Conservation (phyloP, 1,284 basidiomycete species). For the Sporisorium iseilematis-ciliati region DNA sequence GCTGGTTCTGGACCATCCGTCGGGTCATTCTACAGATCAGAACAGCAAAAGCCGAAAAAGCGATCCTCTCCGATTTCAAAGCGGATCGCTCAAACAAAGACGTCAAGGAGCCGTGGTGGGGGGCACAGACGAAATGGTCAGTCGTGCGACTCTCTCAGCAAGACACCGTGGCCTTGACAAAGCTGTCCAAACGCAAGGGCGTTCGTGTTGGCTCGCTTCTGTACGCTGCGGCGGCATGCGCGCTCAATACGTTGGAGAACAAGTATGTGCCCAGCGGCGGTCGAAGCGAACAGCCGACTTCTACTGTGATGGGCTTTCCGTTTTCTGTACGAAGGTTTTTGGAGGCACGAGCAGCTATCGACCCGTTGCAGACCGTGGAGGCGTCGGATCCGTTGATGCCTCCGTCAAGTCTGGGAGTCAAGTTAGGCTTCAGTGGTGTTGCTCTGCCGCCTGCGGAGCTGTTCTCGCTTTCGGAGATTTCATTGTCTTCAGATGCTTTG, state of each 20-base stretch:
- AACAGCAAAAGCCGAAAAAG: conserved; percentile 24
- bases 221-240: conserved; percentile 40
- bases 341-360: conserved; percentile 17
- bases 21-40: conserved; percentile 34
- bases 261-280: neutral
- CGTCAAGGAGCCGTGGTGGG: conserved; percentile 44
- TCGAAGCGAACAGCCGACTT: conserved; percentile 16
- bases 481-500: neutral
- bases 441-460: conserved; percentile 36
- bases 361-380: conserved; percentile 11
- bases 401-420: conserved; percentile 35
- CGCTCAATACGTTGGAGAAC: conserved; percentile 44
- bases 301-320: conserved; percentile 49
- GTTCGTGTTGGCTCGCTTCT: conserved; percentile 43
- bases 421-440: conserved; percentile 41
- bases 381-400: conserved; percentile 20
- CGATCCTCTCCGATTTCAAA: conserved; percentile 41
- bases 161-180: conserved; percentile 26
- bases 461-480: conserved; percentile 24
- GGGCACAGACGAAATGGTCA: conserved; percentile 46
- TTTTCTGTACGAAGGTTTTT: conserved; percentile 38
- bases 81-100: conserved; percentile 13
- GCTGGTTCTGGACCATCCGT: conserved; percentile 53
- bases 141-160: conserved; percentile 21
- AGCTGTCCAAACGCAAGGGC: conserved; percentile 32